These are phyloP conservation scores for Solanum clarkiae DNA, from an alignment of 257 asterid genomes.

Conservation along the genomic window DNA sequence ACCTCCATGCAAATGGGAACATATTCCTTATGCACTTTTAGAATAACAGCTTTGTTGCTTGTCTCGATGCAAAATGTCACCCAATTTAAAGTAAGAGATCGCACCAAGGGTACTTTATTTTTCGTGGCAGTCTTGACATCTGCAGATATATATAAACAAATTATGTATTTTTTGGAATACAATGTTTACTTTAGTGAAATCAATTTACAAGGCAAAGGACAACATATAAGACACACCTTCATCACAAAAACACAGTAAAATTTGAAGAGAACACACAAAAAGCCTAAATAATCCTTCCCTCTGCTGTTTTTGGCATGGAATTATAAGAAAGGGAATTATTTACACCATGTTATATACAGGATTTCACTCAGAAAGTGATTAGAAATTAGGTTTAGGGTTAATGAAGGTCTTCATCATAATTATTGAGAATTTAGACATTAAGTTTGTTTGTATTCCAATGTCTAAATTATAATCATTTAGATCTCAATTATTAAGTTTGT, in stretches of 20 bases:
- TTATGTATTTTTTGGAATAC: neutral
- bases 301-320: too few species aligned
- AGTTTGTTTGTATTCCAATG: too few species aligned
- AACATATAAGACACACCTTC: neutral
- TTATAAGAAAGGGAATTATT: too few species aligned
- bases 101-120: conserved; percentile 95
- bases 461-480: too few species aligned
- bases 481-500: too few species aligned
- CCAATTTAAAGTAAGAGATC: conserved; percentile 90
- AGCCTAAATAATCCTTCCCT: too few species aligned
- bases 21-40: conserved; percentile 90
- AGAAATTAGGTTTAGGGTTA: too few species aligned
- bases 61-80: conserved; percentile 94
- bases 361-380: too few species aligned
- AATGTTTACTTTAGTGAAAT: neutral
- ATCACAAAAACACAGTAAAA: neutral
- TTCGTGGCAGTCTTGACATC: conserved; percentile 88
- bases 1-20: conserved; percentile 99
- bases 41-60: conserved; percentile 72
- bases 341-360: too few species aligned
- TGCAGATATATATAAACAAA: conserved; percentile 22
- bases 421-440: too few species aligned
- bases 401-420: too few species aligned
- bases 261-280: too few species aligned
- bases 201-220: neutral